Percentiles rank a stretch among this genome's conserved stretches.
Conservation (phyloP, 176 grass and related monocot species). For the Thalia dealbata region DNA sequence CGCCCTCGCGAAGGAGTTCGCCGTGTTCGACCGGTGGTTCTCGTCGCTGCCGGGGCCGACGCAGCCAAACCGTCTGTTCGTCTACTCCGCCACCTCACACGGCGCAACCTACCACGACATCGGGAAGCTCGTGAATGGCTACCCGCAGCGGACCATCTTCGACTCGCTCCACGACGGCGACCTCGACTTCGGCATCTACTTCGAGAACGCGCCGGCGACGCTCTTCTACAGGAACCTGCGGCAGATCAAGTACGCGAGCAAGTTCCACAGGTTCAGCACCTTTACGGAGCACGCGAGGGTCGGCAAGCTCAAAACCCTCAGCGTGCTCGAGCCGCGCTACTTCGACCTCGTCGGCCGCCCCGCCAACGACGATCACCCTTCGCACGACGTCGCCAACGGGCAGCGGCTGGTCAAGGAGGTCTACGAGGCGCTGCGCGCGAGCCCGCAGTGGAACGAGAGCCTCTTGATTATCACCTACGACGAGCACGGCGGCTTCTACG, state of each 20-base stretch:
- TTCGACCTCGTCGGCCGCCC: neutral
- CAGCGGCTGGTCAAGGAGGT: constrained; percentile 14
- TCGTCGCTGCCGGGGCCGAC: constrained; percentile 13
- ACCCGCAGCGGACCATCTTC: constrained; percentile 17
- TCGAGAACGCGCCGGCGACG: constrained; percentile 3
- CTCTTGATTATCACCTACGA: constrained; percentile 22
- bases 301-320: constrained; percentile 5
- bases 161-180: constrained; percentile 2
- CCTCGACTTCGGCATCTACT: constrained; percentile 5
- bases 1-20: constrained; percentile 5
- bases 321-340: constrained; percentile 15
- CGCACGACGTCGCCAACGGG: constrained; percentile 20
- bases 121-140: neutral
- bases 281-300: constrained; percentile 4
- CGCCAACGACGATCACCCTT: constrained; percentile 15
- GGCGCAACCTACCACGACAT: neutral
- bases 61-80: constrained; percentile 15
- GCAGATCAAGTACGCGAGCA: constrained; percentile 8
- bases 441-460: constrained; percentile 25
- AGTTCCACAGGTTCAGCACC: constrained; percentile 1
- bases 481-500: constrained; percentile 20
- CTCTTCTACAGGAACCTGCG: constrained; percentile 6
- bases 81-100: constrained; percentile 20
- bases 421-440: constrained; percentile 8
- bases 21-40: constrained; percentile 18